Percentiles rank a stretch among this genome's conserved stretches.
phyloP scores from a whole-genome alignment of 495 filamentous ascomycete species.

The Poronia punctata region DNA sequence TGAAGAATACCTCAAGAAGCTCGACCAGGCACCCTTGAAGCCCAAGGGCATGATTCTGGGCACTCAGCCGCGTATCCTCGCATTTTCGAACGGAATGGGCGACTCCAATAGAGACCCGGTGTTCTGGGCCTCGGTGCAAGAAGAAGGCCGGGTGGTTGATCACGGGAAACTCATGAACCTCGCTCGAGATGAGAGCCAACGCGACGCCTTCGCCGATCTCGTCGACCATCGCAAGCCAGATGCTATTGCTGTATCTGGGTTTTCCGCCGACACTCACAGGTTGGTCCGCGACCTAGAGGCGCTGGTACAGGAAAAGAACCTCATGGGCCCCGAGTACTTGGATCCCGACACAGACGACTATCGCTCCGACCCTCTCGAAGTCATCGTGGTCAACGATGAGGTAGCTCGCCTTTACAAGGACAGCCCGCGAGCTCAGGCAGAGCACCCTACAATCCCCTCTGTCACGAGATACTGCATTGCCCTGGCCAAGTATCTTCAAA shows the following conservation, averaged over 20 bases:
- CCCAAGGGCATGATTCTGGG: constrained; percentile 89
- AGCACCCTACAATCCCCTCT: constrained; percentile 70
- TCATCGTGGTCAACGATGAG: constrained; percentile 91
- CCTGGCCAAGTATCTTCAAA: constrained; percentile 84
- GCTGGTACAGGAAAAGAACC: constrained; percentile 64
- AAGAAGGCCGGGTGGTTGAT: constrained; percentile 82
- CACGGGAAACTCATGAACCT: constrained; percentile 80
- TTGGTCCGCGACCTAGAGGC: constrained; percentile 72
- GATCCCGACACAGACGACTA: constrained; percentile 56
- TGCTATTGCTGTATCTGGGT: constrained; percentile 85
- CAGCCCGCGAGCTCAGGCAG: constrained; percentile 69
- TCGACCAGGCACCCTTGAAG: constrained; percentile 94
- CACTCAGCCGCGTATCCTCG: constrained; percentile 78
- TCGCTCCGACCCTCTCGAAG: constrained; percentile 67
- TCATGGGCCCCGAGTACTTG: constrained; percentile 67
- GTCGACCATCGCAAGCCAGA: constrained; percentile 74
- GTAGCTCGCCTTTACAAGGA: constrained; percentile 90
- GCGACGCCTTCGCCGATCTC: constrained; percentile 61
- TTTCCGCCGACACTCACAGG: constrained; percentile 77
- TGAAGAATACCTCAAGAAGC: constrained; percentile 73
- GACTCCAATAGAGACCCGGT: constrained; percentile 68
- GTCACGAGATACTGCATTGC: constrained; percentile 83
- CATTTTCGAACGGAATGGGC: constrained; percentile 76
- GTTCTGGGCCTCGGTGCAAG: constrained; percentile 87
- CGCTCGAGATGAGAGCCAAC: constrained; percentile 59